Base-by-base conservation (phyloP, 148 eudicot species). In the Vaccinium darrowii region DNA sequence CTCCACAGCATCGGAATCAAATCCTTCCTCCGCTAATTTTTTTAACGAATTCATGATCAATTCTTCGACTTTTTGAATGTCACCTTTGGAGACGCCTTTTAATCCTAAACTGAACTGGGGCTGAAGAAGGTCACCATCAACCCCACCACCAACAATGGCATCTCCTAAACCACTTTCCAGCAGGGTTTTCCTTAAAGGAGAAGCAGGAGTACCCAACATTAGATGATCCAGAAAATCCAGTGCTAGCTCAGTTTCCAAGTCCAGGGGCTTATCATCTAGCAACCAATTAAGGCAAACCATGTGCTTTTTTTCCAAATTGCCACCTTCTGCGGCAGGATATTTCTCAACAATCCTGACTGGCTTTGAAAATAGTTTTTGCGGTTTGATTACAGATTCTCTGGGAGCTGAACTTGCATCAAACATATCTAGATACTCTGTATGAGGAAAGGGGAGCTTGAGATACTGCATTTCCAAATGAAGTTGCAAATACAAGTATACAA, bases 241-340 rank as follows among this genome's bases (percentile, higher is more conserved):
- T 50, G 93, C 91, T 85, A 97, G 98, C 84, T 97, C 98, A 33
- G 98, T 97, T 90, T 97, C 99, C 88, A 94, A 86, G 88, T 91
- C 99, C 84, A 97, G 87, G 54, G 98, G 95, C 84, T 92, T 85
- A 23, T 97, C 99, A 85, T 95, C 90, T 78, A 97, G 92, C 90
- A 97, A 89, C 99, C 99, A 97, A 91, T 97, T 97, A 78, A 97
- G 92, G 87, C 99, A 97, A 81, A 97, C 94, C 99, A 97, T 97
- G 89, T 97, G 93, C 87, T 91, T 94, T 91, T 97, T 97, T 81
- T 93, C 92, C 90, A 95, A 86, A 84, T 95, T 98, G 79, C 87
- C 95, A 74, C 93, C 96, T 86, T 97, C 99, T 80, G 96, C 92
- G 87, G 95, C 99, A 83, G 99, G 99, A 88, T 94, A 97, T 87